Conservation (phyloP, 2,329 filamentous ascomycete species). For the Fusarium tanahbumbuense region DNA sequence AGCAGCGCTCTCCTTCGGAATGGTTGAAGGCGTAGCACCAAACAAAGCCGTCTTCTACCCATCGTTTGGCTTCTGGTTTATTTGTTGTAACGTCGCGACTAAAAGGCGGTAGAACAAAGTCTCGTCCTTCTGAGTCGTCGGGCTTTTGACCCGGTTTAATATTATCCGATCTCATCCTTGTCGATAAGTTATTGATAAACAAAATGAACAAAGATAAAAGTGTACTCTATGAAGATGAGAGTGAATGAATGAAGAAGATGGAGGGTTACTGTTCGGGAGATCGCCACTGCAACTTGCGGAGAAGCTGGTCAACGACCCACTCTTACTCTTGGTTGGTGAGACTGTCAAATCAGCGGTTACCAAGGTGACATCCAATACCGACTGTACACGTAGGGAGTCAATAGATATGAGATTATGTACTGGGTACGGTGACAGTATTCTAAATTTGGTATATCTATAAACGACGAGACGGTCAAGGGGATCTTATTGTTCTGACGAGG, state of each 20-base stretch:
- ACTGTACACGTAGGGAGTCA: slow-evolving; percentile 19
- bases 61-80: slow-evolving; percentile 64
- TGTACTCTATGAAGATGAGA: not conserved
- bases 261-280: slow-evolving; percentile 23
- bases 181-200: not conserved
- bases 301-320: slow-evolving; percentile 33
- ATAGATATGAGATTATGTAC: not conserved
- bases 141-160: slow-evolving; percentile 9
- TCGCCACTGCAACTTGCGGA: slow-evolving; percentile 36
- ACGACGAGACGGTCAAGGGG: not conserved
- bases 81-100: slow-evolving; percentile 63
- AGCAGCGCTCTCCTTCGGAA: slow-evolving; percentile 71
- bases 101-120: slow-evolving; percentile 43
- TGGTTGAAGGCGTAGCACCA: slow-evolving; percentile 81
- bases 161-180: not conserved
- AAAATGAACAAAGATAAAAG: not conserved
- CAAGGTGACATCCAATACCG: slow-evolving; percentile 17
- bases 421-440: not conserved
- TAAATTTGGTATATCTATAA: not conserved
- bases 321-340: slow-evolving; percentile 29
- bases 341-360: slow-evolving; percentile 38
- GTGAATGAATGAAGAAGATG: not conserved
- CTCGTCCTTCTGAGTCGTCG: slow-evolving; percentile 8
- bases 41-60: slow-evolving; percentile 75
- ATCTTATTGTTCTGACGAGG: not conserved